Evolutionary conservation across 768 basidiomycete genomes (phyloP).

Genomic region (Coprinopsis sp.): DNA sequence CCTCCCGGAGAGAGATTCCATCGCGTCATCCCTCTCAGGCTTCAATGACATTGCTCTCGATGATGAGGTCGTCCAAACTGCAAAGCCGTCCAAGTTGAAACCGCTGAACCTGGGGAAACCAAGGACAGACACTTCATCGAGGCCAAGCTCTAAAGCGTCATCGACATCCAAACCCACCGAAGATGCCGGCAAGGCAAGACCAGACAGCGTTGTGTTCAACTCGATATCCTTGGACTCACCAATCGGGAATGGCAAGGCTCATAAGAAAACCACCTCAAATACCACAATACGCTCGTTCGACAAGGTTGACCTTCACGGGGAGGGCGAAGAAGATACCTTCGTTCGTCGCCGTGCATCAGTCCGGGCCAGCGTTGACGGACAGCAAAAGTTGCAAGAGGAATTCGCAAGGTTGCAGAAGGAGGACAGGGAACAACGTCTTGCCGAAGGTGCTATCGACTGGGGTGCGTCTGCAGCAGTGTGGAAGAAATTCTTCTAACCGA

Average conservation of each 20-base stretch:
- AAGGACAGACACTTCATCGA: not conserved
- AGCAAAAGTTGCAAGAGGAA: slow-evolving; percentile 71
- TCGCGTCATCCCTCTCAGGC: slow-evolving; percentile 46
- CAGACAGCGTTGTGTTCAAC: slow-evolving; percentile 12
- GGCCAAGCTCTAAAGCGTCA: not conserved
- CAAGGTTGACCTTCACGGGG: slow-evolving; percentile 25
- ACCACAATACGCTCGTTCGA: slow-evolving; percentile 51
- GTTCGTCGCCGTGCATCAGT: slow-evolving; percentile 30
- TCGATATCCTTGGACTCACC: slow-evolving; percentile 8
- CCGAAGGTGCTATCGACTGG: slow-evolving; percentile 67
- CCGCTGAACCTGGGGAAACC: not conserved
- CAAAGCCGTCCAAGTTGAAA: slow-evolving; percentile 3
- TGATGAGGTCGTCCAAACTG: slow-evolving; percentile 39
- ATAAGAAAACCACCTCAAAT: slow-evolving; percentile 62
- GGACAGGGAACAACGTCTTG: slow-evolving; percentile 35
- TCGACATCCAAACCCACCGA: not conserved
- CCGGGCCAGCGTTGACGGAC: slow-evolving; percentile 49
- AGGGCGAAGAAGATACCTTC: slow-evolving; percentile 38
- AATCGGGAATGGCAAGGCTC: slow-evolving; percentile 26
- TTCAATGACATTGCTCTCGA: slow-evolving; percentile 61
- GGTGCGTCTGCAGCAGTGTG: slow-evolving; percentile 40
- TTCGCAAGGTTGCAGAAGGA: slow-evolving; percentile 65
- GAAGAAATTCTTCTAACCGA: not conserved
- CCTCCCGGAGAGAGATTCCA: slow-evolving; percentile 34
- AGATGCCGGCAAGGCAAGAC: slow-evolving; percentile 7